Evolutionary conservation across 1,284 basidiomycete species (phyloP), one percentile per base, ranked within the genome.

Genomic region (Pseudozyma hubeiensis): DNA sequence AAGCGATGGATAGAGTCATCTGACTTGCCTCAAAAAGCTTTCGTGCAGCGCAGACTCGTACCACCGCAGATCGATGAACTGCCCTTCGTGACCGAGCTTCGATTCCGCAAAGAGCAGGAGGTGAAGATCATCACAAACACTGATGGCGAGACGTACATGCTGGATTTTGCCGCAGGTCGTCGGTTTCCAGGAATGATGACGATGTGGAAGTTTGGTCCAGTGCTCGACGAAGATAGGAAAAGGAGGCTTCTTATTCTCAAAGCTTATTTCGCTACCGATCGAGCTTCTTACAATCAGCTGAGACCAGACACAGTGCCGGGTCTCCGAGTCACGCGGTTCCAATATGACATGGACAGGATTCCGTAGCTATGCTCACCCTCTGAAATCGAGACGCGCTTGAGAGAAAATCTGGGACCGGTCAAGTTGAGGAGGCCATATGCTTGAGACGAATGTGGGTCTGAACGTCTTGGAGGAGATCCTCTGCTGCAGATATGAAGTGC

Each of bases 171-270:
- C 24, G 1, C 3, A 4, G 14, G 14, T 29, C 35, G 37, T 10
- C 14, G 0, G 1, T 47, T 44, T 29, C 19, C 47, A 2, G 16
- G 17, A 10, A 4, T 39, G 24, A 41, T 55, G 16, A 7, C n/a
- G 17, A n/a, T 55, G 3, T 55, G 43, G 43, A 47, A 47, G 16
- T 3, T 55, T 8, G 53, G 53, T 0, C 53, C 53, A 24, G 24
- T 24, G 24, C 24, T 24, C 16, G 5, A 19, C 6, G 34, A 47
- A 7, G 19, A 7, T 4, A 9, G 34, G 13, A 17, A 16, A 19
- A 17, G 29, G 13, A n/a, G 43, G 11, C 44, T 55, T 17, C 33
- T 55, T 8, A 55, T 55, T 4, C 7, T 29, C 45, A 55, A 46
- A 40, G 53, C 44, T 13, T 19, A 10, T 24, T 55, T 37, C 8